Conservation (phyloP, 768 basidiomycete genomes). For the Kwoniella sp. region DNA sequence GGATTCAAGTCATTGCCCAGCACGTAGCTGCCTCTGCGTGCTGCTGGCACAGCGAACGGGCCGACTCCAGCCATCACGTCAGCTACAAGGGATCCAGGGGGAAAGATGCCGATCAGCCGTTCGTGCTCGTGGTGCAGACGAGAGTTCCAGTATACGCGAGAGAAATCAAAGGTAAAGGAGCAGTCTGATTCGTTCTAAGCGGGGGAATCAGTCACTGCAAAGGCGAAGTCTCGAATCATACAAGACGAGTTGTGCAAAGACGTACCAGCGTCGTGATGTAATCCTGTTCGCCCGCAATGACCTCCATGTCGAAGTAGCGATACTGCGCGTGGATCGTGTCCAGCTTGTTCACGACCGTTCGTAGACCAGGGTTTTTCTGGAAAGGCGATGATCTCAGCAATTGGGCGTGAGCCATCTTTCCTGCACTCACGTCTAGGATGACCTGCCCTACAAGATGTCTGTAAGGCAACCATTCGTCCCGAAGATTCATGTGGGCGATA, state of each 20-base stretch:
- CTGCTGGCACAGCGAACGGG: conserved; percentile 90
- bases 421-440: conserved; percentile 70
- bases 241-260: conserved; percentile 6
- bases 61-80: conserved; percentile 98
- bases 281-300: conserved; percentile 83
- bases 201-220: background rate
- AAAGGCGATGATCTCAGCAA: background rate
- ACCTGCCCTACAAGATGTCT: conserved; percentile 87
- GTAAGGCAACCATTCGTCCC: conserved; percentile 84
- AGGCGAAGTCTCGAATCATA: background rate
- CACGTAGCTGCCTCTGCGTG: conserved; percentile 82
- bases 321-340: conserved; percentile 78
- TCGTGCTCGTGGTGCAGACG: conserved; percentile 86
- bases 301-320: conserved; percentile 93
- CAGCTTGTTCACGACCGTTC: conserved; percentile 93
- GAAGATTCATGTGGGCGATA: conserved; percentile 88
- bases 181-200: conserved; percentile 76
- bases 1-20: conserved; percentile 95
- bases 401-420: too few relatives aligned
- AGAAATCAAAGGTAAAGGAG: conserved; percentile 87
- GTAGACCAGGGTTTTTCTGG: conserved; percentile 78
- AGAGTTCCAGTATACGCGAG: conserved; percentile 93
- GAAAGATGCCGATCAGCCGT: conserved; percentile 70
- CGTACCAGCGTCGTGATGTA: conserved; percentile 81
- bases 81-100: conserved; percentile 65